A percentile compares a stretch with the other conserved stretches of the same genome.
Evolutionary conservation across 2,329 filamentous ascomycete genomes (phyloP).

Genomic region (Penicillium sp.): DNA sequence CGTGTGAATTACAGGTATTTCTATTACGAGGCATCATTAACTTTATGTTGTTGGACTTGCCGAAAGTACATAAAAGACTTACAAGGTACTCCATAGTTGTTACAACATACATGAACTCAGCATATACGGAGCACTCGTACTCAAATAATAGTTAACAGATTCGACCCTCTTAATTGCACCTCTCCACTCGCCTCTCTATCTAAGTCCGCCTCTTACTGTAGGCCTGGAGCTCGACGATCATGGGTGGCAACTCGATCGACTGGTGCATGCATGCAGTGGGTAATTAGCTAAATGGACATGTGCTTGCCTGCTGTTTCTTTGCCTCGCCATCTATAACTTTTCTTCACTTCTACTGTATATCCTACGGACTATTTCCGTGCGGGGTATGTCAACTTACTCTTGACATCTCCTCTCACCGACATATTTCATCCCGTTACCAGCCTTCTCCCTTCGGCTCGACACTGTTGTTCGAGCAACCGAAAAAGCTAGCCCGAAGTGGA

Average conservation of each 20-base stretch:
- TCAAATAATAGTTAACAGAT: background rate
- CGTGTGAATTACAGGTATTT: background rate
- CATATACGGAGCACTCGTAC: too few species aligned
- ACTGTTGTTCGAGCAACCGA: conserved; percentile 22
- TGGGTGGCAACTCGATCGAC: conserved; percentile 13
- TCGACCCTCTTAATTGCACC: conserved; percentile 3
- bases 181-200: conserved; percentile 4
- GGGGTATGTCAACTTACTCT: background rate
- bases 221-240: conserved; percentile 3
- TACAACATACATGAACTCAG: too few species aligned
- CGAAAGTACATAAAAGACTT: too few species aligned
- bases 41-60: too few species aligned
- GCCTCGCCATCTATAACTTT: background rate
- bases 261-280: background rate
- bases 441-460: background rate
- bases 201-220: background rate
- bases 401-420: background rate
- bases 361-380: too few species aligned
- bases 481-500: conserved; percentile 9
- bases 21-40: background rate
- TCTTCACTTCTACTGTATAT: too few species aligned
- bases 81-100: too few species aligned
- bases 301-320: background rate
- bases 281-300: background rate
- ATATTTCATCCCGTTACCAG: background rate